These are phyloP conservation scores for Colletotrichum sp. DNA, from an alignment of 2,329 filamentous ascomycete species.

Conservation along the genomic window DNA sequence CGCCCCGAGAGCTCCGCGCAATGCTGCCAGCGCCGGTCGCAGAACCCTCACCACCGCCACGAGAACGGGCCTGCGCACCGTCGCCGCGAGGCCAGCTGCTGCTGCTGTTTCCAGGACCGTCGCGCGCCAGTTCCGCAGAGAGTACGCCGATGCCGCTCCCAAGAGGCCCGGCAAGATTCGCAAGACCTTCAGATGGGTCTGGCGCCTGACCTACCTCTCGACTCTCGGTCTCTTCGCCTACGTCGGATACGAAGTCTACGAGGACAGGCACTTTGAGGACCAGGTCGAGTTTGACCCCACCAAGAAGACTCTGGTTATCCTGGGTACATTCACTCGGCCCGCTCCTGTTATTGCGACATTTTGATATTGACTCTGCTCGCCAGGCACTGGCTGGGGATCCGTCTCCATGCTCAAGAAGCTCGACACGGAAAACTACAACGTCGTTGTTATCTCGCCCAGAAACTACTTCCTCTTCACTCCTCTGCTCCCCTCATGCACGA, in stretches of 20 bases:
- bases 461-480: slow-evolving; percentile 99
- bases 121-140: slow-evolving; percentile 47
- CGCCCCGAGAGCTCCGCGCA: slow-evolving; percentile 25
- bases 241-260: slow-evolving; percentile 81
- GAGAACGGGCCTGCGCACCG: slow-evolving; percentile 14
- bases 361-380: slow-evolving; percentile 18
- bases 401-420: slow-evolving; percentile 98
- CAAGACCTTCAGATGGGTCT: slow-evolving; percentile 76
- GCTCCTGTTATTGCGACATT: not conserved
- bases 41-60: slow-evolving; percentile 38
- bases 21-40: slow-evolving; percentile 29
- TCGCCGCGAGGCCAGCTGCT: slow-evolving; percentile 15
- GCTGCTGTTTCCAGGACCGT: slow-evolving; percentile 16
- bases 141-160: slow-evolving; percentile 55
- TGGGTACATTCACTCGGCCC: slow-evolving; percentile 64
- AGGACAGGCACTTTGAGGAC: slow-evolving; percentile 79
- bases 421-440: slow-evolving; percentile 99
- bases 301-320: slow-evolving; percentile 97
- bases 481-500: slow-evolving; percentile 95
- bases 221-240: slow-evolving; percentile 72
- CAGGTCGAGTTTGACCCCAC: slow-evolving; percentile 80
- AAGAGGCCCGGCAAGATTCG: slow-evolving; percentile 67
- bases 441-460: slow-evolving; percentile 94
- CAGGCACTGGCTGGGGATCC: slow-evolving; percentile 94
- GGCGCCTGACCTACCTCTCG: slow-evolving; percentile 82